phyloP scores from a whole-genome alignment of 495 filamentous ascomycete genomes.

The Penicillium samsonianum region DNA sequence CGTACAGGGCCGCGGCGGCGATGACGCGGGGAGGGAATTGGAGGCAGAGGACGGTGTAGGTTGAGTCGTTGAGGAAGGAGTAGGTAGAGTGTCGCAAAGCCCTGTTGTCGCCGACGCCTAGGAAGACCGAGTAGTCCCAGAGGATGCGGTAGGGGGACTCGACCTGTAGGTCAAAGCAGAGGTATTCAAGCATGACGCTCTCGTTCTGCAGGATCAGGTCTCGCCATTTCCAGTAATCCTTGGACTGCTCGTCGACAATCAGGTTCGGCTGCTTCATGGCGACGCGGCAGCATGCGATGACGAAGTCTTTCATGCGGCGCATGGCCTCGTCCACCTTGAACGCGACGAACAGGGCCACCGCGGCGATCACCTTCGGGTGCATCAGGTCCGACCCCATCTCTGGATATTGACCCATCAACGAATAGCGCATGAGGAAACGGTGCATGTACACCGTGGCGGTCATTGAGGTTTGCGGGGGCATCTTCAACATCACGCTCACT shows the following conservation, averaged over 20 bases:
- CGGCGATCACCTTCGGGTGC: conserved; percentile 89
- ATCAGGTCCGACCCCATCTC: conserved; percentile 43
- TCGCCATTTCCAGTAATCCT: conserved; percentile 96
- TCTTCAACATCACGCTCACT: conserved; percentile 86
- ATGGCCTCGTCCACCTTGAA: conserved; percentile 97
- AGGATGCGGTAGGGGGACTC: conserved; percentile 81
- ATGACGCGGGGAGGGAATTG: conserved; percentile 75
- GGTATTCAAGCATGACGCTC: conserved; percentile 83
- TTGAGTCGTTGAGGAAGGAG: conserved; percentile 89
- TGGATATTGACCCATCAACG: conserved; percentile 56
- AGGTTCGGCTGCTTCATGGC: conserved; percentile 90
- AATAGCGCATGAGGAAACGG: conserved; percentile 88
- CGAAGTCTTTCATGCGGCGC: conserved; percentile 88
- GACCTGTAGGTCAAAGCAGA: conserved; percentile 92
- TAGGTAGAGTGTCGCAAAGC: conserved; percentile 78
- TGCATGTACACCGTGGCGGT: conserved; percentile 95
- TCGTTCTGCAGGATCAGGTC: conserved; percentile 90
- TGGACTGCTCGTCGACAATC: conserved; percentile 88
- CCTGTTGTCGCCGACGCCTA: conserved; percentile 71
- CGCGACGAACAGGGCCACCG: conserved; percentile 86
- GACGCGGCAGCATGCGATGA: conserved; percentile 88
- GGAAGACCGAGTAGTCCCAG: conserved; percentile 70
- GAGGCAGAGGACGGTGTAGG: conserved; percentile 81
- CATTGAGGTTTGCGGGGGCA: conserved; percentile 87
- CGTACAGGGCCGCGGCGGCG: conserved; percentile 83